phyloP scores from a whole-genome alignment of 2,329 filamentous ascomycete genomes.

The Pleomassaria siparia region DNA sequence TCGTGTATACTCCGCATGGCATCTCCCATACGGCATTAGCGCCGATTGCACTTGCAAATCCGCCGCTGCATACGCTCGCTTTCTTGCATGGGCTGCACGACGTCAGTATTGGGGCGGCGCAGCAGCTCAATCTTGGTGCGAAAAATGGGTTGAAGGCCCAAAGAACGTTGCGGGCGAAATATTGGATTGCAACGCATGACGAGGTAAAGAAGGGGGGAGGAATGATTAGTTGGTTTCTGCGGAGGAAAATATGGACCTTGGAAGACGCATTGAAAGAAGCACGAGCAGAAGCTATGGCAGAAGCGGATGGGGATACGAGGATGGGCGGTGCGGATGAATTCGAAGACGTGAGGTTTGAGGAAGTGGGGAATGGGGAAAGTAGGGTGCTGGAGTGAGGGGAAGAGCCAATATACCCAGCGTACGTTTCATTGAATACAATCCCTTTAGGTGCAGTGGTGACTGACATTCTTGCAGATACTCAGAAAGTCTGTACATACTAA shows the following conservation, averaged over 20 bases:
- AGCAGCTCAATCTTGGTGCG: conserved; percentile 66
- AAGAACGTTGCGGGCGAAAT: conserved; percentile 54
- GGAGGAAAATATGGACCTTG: conserved; percentile 45
- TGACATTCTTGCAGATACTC: too few species aligned
- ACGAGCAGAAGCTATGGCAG: conserved; percentile 43
- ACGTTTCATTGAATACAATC: not conserved
- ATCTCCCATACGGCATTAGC: conserved; percentile 53
- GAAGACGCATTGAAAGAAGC: conserved; percentile 53
- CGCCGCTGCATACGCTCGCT: conserved; percentile 56
- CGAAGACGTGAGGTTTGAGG: conserved; percentile 51
- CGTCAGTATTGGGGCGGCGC: conserved; percentile 52
- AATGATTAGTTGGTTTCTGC: conserved; percentile 55
- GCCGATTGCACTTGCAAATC: conserved; percentile 47
- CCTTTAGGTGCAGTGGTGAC: too few species aligned
- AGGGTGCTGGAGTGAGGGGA: conserved; percentile 49
- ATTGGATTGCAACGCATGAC: conserved; percentile 68
- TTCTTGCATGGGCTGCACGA: conserved; percentile 67
- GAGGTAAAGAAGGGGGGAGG: conserved; percentile 63
- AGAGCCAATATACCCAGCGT: not conserved
- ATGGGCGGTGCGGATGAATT: conserved; percentile 30
- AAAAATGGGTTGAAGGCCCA: conserved; percentile 63
- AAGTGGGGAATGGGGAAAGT: conserved; percentile 60
- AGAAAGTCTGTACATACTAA: too few species aligned
- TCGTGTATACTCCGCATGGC: conserved; percentile 67
- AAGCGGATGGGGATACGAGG: conserved; percentile 30